phyloP scores from a whole-genome alignment of 78 protist genomes.

The Dictyostelium discoideum region dicty_2.7 NC_007090.3:3203501-3204000 shows the following conservation, averaged over 20 bases:
- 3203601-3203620: background rate
- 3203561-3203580: conserved; percentile 11
- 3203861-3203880: conserved; percentile 29
- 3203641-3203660: background rate
- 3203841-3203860: conserved; percentile 48
- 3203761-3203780: conserved; percentile 53
- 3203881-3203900: conserved; percentile 42
- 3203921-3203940: conserved; percentile 49
- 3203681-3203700: background rate
- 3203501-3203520: conserved; percentile 8
- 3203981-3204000: conserved; percentile 33
- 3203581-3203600: background rate
- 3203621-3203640: background rate
- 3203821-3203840: conserved; percentile 44
- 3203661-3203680: background rate
- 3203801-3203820: conserved; percentile 44
- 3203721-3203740: conserved; percentile 62
- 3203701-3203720: conserved; percentile 55
- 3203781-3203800: conserved; percentile 52
- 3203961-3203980: conserved; percentile 15
- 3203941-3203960: conserved; percentile 51
- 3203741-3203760: conserved; percentile 51
- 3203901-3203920: conserved; percentile 4
- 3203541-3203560: conserved; percentile 56
- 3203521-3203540: conserved; percentile 30